Evolutionary conservation across 1,284 basidiomycete genomes (phyloP), one percentile per base, ranked within the genome.

Genomic region (Tremellales sp.): DNA sequence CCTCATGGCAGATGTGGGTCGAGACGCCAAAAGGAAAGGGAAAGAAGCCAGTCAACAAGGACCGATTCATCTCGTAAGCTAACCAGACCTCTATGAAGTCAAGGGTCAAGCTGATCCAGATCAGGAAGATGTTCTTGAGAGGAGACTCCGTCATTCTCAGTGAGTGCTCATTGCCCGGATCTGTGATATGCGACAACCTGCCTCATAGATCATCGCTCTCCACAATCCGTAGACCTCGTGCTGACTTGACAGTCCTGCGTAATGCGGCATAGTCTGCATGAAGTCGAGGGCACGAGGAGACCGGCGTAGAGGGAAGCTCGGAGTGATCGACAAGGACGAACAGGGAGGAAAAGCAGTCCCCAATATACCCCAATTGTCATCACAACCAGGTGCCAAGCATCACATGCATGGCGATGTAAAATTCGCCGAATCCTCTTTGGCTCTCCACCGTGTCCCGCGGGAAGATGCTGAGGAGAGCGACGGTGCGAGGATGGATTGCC

Each of bases 11-110:
- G 88, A 97, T 97, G 94, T 98, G 96, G 96, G 97, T 93, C 24
- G 96, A 99, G 74, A 77, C 87, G 47, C 96, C 96, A 21, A 98
- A 97, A 76, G 91, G 91, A 45, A 98, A 97, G 78, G 91, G 89
- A 72, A 96, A 96, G 78, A 97, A 97, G 75, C 89, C 96, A 3
- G 85, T 98, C 54, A 97, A 98, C 80, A 97, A 96, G 77, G 92
- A 99, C 77, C 82, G 96, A 39, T 98, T 98, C 78, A 96, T 99
- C 72, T 96, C 91, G 77, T 98, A 94, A 77, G 96, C 97, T 85
- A 91, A 90, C 73, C 72, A 4, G 2, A 21, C 22, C 15, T 7
- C 23, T 36, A 17, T 36, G 15, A 17, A 40, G 19, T 12, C 21
- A 27, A 21, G 4, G 31, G 53, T 57, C 50, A 35, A 54, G 37